These are phyloP conservation scores for Fomes fomentarius DNA, from an alignment of 1,284 basidiomycete species.

Conservation along the genomic window DNA sequence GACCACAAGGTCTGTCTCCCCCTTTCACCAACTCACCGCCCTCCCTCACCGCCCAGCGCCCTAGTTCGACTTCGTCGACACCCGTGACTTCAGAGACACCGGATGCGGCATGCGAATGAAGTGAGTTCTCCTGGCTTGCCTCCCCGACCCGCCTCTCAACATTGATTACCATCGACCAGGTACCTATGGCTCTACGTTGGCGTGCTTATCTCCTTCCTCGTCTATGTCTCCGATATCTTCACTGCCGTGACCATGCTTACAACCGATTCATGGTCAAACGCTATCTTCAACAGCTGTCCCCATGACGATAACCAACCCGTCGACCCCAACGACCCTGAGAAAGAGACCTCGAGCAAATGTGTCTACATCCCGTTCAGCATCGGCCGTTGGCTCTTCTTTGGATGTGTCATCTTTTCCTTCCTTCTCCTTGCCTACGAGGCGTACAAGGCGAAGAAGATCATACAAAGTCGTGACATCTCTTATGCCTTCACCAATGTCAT, in stretches of 20 bases:
- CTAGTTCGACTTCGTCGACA: slow-evolving; percentile 97
- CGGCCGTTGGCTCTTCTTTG: slow-evolving; percentile 96
- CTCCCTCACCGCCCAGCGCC: slow-evolving; percentile 15
- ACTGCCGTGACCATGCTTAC: slow-evolving; percentile 96
- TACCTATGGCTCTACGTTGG: slow-evolving; percentile 92
- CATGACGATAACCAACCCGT: slow-evolving; percentile 49
- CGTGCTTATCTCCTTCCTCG: slow-evolving; percentile 92
- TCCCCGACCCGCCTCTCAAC: background rate
- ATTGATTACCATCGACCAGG: slow-evolving; percentile 43
- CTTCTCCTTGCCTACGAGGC: slow-evolving; percentile 91
- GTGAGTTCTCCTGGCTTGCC: slow-evolving; percentile 46
- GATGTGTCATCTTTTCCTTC: slow-evolving; percentile 98
- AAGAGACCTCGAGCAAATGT: slow-evolving; percentile 43
- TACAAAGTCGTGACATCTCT: slow-evolving; percentile 93
- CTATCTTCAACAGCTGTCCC: slow-evolving; percentile 81
- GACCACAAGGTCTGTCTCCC: slow-evolving; percentile 87
- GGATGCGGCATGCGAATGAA: slow-evolving; percentile 85
- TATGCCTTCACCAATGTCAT: slow-evolving; percentile 97
- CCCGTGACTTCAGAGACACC: slow-evolving; percentile 89
- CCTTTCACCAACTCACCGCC: background rate
- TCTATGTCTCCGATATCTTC: slow-evolving; percentile 98
- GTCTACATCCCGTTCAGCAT: slow-evolving; percentile 88
- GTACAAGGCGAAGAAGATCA: slow-evolving; percentile 91
- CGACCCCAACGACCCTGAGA: background rate
- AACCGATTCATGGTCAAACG: slow-evolving; percentile 89